Evolutionary conservation across 352 stramenopile genomes (phyloP).

Genomic region (Globisporangium canariense): DNA sequence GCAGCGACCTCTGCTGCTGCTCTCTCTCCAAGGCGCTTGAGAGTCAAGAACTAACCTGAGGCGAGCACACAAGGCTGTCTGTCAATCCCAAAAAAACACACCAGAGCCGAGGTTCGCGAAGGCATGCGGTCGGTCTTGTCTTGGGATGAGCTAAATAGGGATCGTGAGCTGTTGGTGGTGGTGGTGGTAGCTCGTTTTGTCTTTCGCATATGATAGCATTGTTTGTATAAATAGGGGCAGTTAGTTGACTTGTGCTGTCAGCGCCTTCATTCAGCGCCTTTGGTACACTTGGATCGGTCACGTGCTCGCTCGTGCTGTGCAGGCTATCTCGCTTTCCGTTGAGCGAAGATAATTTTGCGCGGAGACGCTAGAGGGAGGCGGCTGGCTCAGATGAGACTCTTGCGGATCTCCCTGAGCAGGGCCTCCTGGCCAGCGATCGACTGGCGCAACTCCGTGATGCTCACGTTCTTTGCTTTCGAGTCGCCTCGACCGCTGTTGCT

Average conservation of each 20-base stretch:
- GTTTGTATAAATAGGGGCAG: slow-evolving; percentile 10
- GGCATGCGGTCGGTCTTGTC: background rate
- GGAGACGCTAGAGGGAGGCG: too few relatives aligned
- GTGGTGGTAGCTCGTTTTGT: background rate
- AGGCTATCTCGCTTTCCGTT: slow-evolving; percentile 13
- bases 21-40: background rate
- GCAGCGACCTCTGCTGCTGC: background rate
- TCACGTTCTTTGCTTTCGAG: background rate
- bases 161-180: background rate
- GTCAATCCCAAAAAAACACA: slow-evolving; percentile 1
- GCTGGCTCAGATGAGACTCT: slow-evolving; percentile 7
- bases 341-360: slow-evolving; percentile 1
- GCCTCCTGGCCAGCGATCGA: slow-evolving; percentile 16
- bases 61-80: background rate
- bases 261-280: slow-evolving; percentile 2
- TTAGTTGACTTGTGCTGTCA: background rate
- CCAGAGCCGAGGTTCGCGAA: background rate
- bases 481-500: background rate
- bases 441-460: slow-evolving; percentile 14
- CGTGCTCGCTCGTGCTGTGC: background rate
- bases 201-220: background rate
- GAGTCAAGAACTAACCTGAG: slow-evolving; percentile 2
- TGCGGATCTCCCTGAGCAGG: slow-evolving; percentile 14
- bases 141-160: background rate
- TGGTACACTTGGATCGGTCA: background rate